phyloP scores from a whole-genome alignment of 768 basidiomycete species.

The Rhodotorula diobovata region DNA sequence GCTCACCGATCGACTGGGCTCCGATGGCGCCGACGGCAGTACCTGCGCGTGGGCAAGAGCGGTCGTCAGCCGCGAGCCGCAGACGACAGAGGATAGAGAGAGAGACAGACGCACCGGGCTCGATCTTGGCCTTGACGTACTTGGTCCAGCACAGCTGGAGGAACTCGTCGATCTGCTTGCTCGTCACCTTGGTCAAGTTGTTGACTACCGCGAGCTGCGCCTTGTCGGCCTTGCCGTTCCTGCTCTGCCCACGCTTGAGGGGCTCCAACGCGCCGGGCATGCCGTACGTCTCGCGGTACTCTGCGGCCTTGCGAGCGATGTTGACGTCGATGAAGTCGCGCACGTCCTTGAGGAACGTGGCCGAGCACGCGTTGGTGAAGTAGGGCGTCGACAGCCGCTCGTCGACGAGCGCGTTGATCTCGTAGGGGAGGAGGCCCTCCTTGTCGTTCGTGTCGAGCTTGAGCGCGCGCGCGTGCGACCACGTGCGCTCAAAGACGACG shows the following conservation, averaged over 20 bases:
- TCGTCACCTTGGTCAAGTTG: constrained; percentile 84
- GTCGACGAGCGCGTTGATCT: constrained; percentile 70
- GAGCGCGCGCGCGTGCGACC: constrained; percentile 73
- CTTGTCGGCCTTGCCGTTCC: constrained; percentile 10
- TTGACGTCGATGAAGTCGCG: constrained; percentile 64
- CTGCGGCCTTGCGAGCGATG: constrained; percentile 64
- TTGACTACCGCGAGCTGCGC: constrained; percentile 69
- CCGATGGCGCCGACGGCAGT: constrained; percentile 98
- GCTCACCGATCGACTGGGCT: constrained; percentile 98
- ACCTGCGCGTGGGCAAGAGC: constrained; percentile 52
- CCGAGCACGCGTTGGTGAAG: constrained; percentile 67
- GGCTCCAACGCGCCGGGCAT: constrained; percentile 69
- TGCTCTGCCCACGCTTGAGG: constrained; percentile 2
- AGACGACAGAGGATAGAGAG: not conserved
- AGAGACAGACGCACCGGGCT: constrained; percentile 62
- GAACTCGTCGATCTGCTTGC: constrained; percentile 71
- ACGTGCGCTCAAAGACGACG: constrained; percentile 78
- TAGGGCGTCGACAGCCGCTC: constrained; percentile 43
- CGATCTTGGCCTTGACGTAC: constrained; percentile 92
- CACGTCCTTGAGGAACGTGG: constrained; percentile 64
- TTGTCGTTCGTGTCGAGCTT: constrained; percentile 53
- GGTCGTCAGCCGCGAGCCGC: not conserved
- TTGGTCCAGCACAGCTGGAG: constrained; percentile 82
- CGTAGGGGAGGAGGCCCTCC: constrained; percentile 71
- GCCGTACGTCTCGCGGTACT: constrained; percentile 64